A percentile compares a stretch with the other conserved stretches of the same genome.
phyloP scores from a whole-genome alignment of 805 yeast species.

The Jamesozyma spencerorum region DNA sequence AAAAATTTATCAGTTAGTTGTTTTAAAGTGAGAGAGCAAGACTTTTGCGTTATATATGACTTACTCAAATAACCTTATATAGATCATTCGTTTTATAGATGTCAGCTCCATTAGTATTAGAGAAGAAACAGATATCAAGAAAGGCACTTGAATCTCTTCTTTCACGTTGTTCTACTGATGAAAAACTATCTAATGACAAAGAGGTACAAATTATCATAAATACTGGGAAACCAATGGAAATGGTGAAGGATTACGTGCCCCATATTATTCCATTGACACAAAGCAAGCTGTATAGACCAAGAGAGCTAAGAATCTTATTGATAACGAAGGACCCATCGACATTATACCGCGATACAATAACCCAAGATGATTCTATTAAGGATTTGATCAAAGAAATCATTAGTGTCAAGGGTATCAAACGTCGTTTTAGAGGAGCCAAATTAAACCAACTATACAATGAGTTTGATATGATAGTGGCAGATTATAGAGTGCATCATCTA shows the following conservation, averaged over 20 bases:
- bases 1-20: background rate
- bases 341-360: conserved; percentile 42
- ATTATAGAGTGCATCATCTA: conserved; percentile 54
- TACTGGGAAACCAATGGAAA: conserved; percentile 34
- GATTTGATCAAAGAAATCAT: conserved; percentile 54
- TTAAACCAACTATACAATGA: conserved; percentile 45
- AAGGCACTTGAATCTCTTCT: conserved; percentile 20
- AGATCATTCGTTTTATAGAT: conserved; percentile 3
- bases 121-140: conserved; percentile 9
- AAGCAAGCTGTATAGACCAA: conserved; percentile 38
- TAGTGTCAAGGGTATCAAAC: conserved; percentile 48
- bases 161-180: conserved; percentile 26
- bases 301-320: conserved; percentile 44
- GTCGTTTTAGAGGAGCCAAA: conserved; percentile 36
- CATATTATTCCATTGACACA: conserved; percentile 50
- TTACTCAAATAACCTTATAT: background rate
- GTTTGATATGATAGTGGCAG: conserved; percentile 60
- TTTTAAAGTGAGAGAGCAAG: too few relatives aligned
- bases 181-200: conserved; percentile 21
- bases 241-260: conserved; percentile 42
- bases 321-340: conserved; percentile 69
- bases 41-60: background rate
- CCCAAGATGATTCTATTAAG: conserved; percentile 45
- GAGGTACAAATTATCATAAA: conserved; percentile 37
- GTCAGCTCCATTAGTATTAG: conserved; percentile 7